Percentiles rank a stretch among this genome's conserved stretches.
Conservation (phyloP, 2,329 filamentous ascomycete genomes). For the Cercospora sojina region DNA sequence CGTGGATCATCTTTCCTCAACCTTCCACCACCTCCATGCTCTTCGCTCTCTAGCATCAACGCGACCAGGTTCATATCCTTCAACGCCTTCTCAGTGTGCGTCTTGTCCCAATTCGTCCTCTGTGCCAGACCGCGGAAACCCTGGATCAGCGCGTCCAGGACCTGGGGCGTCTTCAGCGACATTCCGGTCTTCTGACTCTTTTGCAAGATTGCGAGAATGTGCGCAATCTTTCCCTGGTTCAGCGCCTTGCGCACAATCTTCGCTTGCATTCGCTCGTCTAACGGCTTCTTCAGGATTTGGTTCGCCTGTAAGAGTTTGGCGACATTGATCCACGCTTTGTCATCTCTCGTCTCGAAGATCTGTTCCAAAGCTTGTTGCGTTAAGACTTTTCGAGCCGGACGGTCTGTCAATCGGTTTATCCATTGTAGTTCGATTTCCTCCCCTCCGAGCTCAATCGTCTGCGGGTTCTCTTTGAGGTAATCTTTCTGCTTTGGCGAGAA, state of each 20-base stretch:
- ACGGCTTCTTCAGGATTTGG: constrained; percentile 25
- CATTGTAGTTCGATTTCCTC: constrained; percentile 41
- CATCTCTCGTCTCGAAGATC: constrained; percentile 27
- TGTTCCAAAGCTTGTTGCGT: constrained; percentile 35
- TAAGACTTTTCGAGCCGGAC: constrained; percentile 34
- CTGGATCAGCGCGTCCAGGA: constrained; percentile 40
- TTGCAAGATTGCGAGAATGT: constrained; percentile 37
- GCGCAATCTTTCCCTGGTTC: constrained; percentile 31
- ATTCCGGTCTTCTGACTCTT: constrained; percentile 38
- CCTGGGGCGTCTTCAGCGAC: constrained; percentile 33
- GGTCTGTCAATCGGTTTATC: constrained; percentile 35
- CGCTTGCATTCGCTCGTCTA: constrained; percentile 29
- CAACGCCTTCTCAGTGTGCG: constrained; percentile 41
- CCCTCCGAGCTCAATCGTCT: constrained; percentile 44
- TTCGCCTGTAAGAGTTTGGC: constrained; percentile 38
- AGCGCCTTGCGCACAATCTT: constrained; percentile 39
- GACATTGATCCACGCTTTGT: constrained; percentile 38
- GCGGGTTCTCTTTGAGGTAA: constrained; percentile 45
- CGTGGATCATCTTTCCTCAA: constrained; percentile 35
- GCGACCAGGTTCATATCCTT: constrained; percentile 42
- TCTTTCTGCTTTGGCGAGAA: constrained; percentile 43
- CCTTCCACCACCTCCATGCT: constrained; percentile 38
- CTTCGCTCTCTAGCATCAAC: constrained; percentile 43
- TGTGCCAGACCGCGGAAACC: constrained; percentile 40
- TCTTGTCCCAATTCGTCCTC: constrained; percentile 39